Evolutionary conservation across 768 basidiomycete genomes (phyloP).

Genomic region (Tephrocybe sp.): DNA sequence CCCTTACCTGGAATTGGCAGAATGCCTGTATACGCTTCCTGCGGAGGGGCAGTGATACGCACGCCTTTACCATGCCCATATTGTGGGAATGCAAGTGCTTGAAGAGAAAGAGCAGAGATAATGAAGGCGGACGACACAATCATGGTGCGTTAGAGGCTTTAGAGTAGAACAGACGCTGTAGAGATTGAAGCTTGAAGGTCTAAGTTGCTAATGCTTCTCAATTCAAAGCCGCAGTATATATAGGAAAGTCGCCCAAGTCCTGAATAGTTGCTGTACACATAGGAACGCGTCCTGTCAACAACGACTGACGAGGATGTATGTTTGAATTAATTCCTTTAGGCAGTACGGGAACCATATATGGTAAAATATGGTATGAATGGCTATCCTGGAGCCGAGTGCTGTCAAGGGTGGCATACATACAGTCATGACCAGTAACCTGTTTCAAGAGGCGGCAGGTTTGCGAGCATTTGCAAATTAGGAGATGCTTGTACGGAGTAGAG

Average conservation of each 20-base stretch:
- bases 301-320: not conserved
- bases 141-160: not conserved
- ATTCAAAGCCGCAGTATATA: slow-evolving; percentile 1
- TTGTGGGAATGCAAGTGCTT: no score
- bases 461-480: no score
- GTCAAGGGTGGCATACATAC: no score
- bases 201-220: not conserved
- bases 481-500: no score
- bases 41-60: slow-evolving; percentile 10
- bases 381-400: no score
- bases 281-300: not conserved
- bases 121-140: not conserved
- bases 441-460: no score
- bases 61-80: slow-evolving; percentile 2
- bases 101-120: not conserved
- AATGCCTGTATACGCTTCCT: slow-evolving; percentile 5
- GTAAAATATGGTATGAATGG: no score
- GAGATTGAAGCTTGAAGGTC: no score
- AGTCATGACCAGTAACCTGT: no score
- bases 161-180: not conserved
- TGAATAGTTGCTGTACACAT: not conserved
- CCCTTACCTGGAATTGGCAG: slow-evolving; percentile 10
- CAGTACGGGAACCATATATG: no score
- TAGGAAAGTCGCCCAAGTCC: not conserved
- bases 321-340: no score